These are phyloP conservation scores for Yamadazyma triangularis DNA, from an alignment of 1,139 yeast species.

Conservation along the genomic window DNA sequence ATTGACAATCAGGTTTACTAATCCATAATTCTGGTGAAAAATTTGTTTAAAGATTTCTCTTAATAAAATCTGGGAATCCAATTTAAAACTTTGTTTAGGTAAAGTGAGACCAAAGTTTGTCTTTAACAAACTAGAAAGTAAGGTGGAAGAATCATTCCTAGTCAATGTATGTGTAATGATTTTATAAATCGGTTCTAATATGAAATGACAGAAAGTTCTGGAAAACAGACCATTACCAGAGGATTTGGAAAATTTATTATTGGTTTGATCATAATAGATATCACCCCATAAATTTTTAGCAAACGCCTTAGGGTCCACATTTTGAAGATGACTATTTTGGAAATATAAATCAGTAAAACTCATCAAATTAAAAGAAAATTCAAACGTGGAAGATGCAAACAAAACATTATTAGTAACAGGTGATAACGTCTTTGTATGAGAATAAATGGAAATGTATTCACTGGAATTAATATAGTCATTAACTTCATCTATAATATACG, in stretches of 20 bases:
- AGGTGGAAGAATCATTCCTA: slow-evolving; percentile 40
- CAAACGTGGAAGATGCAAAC: slow-evolving; percentile 65
- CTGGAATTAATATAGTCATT: slow-evolving; percentile 45
- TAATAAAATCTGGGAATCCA: slow-evolving; percentile 58
- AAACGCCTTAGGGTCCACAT: slow-evolving; percentile 40
- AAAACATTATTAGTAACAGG: slow-evolving; percentile 65
- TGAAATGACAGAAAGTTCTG: slow-evolving; percentile 63
- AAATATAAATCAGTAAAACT: slow-evolving; percentile 62
- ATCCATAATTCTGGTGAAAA: slow-evolving; percentile 49
- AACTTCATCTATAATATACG: slow-evolving; percentile 57
- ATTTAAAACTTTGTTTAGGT: slow-evolving; percentile 30
- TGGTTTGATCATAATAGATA: slow-evolving; percentile 43
- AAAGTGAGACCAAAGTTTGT: slow-evolving; percentile 43
- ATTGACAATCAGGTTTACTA: slow-evolving; percentile 47
- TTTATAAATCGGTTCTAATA: slow-evolving; percentile 80
- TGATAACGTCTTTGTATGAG: slow-evolving; percentile 35
- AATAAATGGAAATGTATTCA: slow-evolving; percentile 21
- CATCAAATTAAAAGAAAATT: slow-evolving; percentile 59
- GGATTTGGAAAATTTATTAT: slow-evolving; percentile 41
- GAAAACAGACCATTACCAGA: slow-evolving; percentile 23
- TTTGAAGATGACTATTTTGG: slow-evolving; percentile 12
- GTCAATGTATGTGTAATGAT: slow-evolving; percentile 60
- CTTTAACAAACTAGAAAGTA: slow-evolving; percentile 36
- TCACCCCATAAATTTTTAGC: slow-evolving; percentile 74
- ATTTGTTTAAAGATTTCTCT: slow-evolving; percentile 50